Base-by-base conservation (phyloP, 768 basidiomycete species). In the Rubroboletus pulcherrimus region DNA sequence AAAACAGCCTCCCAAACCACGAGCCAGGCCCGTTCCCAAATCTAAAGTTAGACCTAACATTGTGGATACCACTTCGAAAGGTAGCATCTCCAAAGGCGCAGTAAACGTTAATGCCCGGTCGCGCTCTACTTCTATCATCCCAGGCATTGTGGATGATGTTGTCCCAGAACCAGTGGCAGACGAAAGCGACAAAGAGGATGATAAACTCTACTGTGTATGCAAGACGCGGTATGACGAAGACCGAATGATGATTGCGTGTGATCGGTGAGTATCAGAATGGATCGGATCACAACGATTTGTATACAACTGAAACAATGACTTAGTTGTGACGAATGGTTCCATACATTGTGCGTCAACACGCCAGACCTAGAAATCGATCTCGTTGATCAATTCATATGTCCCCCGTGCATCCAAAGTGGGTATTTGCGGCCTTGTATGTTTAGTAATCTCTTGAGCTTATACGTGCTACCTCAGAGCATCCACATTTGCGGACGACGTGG, bases 241-340 rank as follows among this genome's bases (percentile, higher is more conserved):
- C 66, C 78, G 82, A 49, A 80, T 87, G 57, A 96, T 96, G 93
- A 93, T 96, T 69, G 93, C 91, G 29, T 96, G 93, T 66, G 93
- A 96, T 75, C 81, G 85, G 91, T 92, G 62, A 51, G 88, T 70
- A 38, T 43, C 35, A 31, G 6, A 46, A 29, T 45, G 33, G 38
- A 47, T 51, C 38, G 43, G 38, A 47, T 51, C 38, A 44, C 38
- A 53, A 35, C 44, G 21, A 38, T 24, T 43, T 0, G 29, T 35
- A 31, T 45, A 21, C 55, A 17, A 19, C 46, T 51, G 6, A 53
- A 47, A 7, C 12, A 24, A 35, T 21, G 47, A 17, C 19, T 17
- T 54, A 93, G 93, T 30, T 96, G 93, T 70, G 93, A 95, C 64
- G 90, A 94, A 58, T 97, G 93, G 93, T 96, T 92, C 69, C 93